Base-by-base conservation (phyloP, 352 stramenopile genomes). In the Phytophthora megakarya region DNA sequence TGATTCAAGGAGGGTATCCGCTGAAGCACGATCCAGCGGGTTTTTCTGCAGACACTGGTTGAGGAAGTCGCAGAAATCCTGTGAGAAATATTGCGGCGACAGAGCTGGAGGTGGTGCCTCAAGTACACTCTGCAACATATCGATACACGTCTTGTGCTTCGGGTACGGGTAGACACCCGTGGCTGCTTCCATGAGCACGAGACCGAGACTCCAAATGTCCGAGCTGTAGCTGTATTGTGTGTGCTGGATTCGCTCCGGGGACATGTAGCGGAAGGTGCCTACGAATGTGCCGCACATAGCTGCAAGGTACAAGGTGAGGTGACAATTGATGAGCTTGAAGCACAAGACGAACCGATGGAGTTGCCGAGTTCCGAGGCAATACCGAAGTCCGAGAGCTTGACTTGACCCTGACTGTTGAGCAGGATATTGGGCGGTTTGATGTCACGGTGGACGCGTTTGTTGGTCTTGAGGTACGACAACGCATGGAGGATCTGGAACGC, bases 341-440 rank as follows among this genome's bases (percentile, higher is more conserved):
- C 11, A 8, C 12, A 67, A 28, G 11, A 68, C 62, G 1, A 37
- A 92, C 83, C 82, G 44, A 92, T 89, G n/a, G 86, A 96, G 65
- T 87, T 96, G 56, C 86, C 66, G 62, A 95, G 66, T 71, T 97
- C 90, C 5, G 70, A 91, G 25, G 83, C 91, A 62, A 98, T 98
- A 35, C 97, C 97, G 88, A 99, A 98, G 75, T 99, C 97, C 35
- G 93, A 98, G 47, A 99, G 81, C 74, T 99, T 99, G 53, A 98
- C 92, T 50, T 89, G 71, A 15, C 96, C 96, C 18, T 88, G 73
- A 21, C 75, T 86, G 68, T 98, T 95, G 35, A 99, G 66, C 43
- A 99, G 73, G 19, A 98, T 90, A 73, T 99, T 99, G 18, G 87
- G 93, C 33, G 95, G 96, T 73, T 99, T 99, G 56, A 99, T 97